Evolutionary conservation across 345 rosid species (phyloP).

Genomic region (Bruguiera sexangula): DNA sequence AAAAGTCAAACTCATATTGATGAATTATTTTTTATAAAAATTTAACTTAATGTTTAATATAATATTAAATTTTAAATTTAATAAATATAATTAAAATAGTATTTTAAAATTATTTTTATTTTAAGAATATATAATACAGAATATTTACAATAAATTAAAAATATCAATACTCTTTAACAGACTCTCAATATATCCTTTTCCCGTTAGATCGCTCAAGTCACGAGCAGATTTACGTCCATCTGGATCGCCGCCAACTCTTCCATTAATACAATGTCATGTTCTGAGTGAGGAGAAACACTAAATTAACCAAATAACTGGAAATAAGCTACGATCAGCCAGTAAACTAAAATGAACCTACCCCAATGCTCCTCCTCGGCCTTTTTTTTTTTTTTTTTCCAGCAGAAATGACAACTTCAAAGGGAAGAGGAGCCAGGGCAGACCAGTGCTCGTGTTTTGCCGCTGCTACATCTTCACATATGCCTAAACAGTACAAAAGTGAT

Average conservation of each 20-base stretch:
- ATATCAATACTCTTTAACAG: slow-evolving; percentile 48
- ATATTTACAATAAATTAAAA: too few relatives aligned
- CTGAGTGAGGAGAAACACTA: background rate
- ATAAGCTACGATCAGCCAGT: slow-evolving; percentile 8
- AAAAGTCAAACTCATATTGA: too few relatives aligned
- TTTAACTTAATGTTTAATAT: too few relatives aligned
- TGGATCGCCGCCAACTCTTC: slow-evolving; percentile 41
- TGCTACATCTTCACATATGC: slow-evolving; percentile 85
- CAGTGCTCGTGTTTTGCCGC: slow-evolving; percentile 71
- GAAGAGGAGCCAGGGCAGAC: slow-evolving; percentile 97
- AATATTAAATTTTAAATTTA: too few relatives aligned
- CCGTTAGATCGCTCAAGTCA: slow-evolving; percentile 47
- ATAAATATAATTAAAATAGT: background rate
- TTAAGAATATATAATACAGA: too few relatives aligned
- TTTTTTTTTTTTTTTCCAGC: slow-evolving; percentile 61
- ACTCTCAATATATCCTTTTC: slow-evolving; percentile 98
- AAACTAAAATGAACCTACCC: slow-evolving; percentile 50
- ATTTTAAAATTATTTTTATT: slow-evolving; percentile 21
- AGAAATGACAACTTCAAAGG: slow-evolving; percentile 88
- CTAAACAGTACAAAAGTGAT: slow-evolving; percentile 34
- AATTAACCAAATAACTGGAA: background rate
- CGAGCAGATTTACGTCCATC: too few relatives aligned
- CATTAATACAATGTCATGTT: slow-evolving; percentile 14
- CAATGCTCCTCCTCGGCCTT: slow-evolving; percentile 72
- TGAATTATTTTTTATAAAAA: too few relatives aligned